Evolutionary conservation across 2,329 filamentous ascomycete genomes (phyloP).

Genomic region (Rosellinia necatrix): DNA sequence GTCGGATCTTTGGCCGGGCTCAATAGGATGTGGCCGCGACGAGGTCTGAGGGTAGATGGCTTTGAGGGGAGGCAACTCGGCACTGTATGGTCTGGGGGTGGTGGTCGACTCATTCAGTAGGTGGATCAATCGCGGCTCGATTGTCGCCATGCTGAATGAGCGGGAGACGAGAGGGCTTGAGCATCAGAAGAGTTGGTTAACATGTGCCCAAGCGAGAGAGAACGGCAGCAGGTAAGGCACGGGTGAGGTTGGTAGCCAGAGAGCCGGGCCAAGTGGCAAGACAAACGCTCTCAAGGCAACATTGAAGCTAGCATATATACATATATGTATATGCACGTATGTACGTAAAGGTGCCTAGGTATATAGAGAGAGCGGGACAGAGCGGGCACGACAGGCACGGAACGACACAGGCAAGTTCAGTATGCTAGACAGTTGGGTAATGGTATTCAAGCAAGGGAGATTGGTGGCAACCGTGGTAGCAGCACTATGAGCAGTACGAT

Average conservation of each 20-base stretch:
- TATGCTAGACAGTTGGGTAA: neutral
- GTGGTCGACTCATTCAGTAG: slow-evolving; percentile 62
- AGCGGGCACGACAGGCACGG: neutral
- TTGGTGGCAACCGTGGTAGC: neutral
- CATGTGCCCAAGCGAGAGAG: slow-evolving; percentile 29
- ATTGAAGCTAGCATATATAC: slow-evolving; percentile 13
- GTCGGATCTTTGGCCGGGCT: slow-evolving; percentile 51
- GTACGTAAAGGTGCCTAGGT: neutral
- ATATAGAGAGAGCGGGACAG: neutral
- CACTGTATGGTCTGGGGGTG: slow-evolving; percentile 51
- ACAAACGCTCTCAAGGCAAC: slow-evolving; percentile 14
- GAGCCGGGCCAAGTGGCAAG: slow-evolving; percentile 17
- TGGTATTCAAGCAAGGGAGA: neutral
- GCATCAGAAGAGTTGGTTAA: slow-evolving; percentile 45
- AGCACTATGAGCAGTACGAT: neutral
- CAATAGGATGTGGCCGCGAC: slow-evolving; percentile 52
- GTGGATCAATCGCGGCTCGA: slow-evolving; percentile 70
- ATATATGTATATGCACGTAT: neutral
- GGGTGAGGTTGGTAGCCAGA: neutral
- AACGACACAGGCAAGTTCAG: neutral
- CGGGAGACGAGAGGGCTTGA: slow-evolving; percentile 37
- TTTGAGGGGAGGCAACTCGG: slow-evolving; percentile 61
- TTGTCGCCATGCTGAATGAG: slow-evolving; percentile 62
- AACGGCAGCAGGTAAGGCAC: slow-evolving; percentile 10
- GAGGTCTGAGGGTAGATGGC: slow-evolving; percentile 49